Evolutionary conservation across 78 protist genomes (phyloP), one percentile per base, ranked within the genome.

Genomic region (Fonticula alba): DNA sequence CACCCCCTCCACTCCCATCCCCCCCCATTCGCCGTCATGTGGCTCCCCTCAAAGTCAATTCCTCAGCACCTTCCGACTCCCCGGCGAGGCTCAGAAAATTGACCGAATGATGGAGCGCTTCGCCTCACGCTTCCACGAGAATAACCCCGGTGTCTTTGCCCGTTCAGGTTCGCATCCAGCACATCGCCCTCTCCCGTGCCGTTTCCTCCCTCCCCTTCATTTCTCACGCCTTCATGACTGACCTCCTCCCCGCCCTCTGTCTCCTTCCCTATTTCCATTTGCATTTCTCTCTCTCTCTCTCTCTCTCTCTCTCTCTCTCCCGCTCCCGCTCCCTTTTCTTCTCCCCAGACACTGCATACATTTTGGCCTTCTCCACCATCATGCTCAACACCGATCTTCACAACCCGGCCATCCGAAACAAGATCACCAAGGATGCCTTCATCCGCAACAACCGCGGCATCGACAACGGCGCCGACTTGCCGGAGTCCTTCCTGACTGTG

Each of bases 371-470:
- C 72, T 79, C 94, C 11, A 64, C 68, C 62, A 92, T 94, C 64
- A 84, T 94, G 91, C 86, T 94, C 61, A 81, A 89, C 78, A 92
- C 97, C 1, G 99, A 94, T 81, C 74, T 78, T 53, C 99, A 94
- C 65, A 71, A 47, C 59, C 66, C 64, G 9, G 67, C 50, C 14
- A 68, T 77, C 41, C 71, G 63, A 60, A 63, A 62, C 20, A 86
- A 86, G 73, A 91, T 91, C 91, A 77, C 84, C 32, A 38, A 60
- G 60, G 81, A 50, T 10, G 85, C 70, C 51, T 91, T 87, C 50
- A 26, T 84, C 22, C 56, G 65, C 24, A 82, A 78, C 75, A 82
- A 77, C 57, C 61, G 71, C n/a, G 81, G 84, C 59, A 85, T 75
- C 58, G 83, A 93, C 66, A 82, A 78, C 75, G 80, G 85, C 24